These are phyloP conservation scores for Neofusicoccum laricinum DNA, from an alignment of 2,329 filamentous ascomycete genomes.

Conservation along the genomic window DNA sequence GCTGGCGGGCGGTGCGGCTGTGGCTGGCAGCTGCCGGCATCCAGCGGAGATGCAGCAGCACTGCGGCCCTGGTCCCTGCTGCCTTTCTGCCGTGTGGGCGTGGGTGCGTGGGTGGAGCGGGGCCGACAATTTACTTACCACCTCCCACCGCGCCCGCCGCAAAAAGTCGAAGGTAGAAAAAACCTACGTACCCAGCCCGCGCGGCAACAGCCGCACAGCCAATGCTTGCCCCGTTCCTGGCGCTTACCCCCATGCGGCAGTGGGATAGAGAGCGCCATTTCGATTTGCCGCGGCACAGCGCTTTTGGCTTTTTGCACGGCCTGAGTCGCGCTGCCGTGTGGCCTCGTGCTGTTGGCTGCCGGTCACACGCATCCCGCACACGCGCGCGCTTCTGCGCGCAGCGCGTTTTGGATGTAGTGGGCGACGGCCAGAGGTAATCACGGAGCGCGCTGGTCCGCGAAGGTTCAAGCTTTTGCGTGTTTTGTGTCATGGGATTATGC, in stretches of 20 bases:
- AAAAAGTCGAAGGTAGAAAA: not conserved
- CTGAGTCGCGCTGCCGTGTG: not conserved
- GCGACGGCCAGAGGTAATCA: not conserved
- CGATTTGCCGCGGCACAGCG: not conserved
- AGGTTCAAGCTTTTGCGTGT: not conserved
- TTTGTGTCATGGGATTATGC: not conserved
- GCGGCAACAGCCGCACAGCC: constrained; percentile 4
- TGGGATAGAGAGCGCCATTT: not conserved
- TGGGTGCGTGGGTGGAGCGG: not conserved
- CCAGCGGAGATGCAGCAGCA: not conserved
- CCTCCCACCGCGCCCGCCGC: not conserved
- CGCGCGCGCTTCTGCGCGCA: constrained; percentile 6
- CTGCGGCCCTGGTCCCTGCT: not conserved
- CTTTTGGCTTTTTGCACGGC: not conserved
- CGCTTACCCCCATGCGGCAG: not conserved
- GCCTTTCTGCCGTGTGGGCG: not conserved
- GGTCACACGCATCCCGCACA: not conserved
- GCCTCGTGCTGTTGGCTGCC: not conserved
- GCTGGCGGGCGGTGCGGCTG: not conserved
- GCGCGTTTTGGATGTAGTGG: constrained; percentile 2
- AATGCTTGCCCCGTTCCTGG: constrained; percentile 10
- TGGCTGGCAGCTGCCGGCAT: not conserved
- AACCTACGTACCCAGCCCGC: not conserved
- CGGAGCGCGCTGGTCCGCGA: not conserved
- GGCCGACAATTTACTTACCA: too few species aligned